phyloP scores from a whole-genome alignment of 2,329 filamentous ascomycete genomes.

The Mycosphaerella sp. region DNA sequence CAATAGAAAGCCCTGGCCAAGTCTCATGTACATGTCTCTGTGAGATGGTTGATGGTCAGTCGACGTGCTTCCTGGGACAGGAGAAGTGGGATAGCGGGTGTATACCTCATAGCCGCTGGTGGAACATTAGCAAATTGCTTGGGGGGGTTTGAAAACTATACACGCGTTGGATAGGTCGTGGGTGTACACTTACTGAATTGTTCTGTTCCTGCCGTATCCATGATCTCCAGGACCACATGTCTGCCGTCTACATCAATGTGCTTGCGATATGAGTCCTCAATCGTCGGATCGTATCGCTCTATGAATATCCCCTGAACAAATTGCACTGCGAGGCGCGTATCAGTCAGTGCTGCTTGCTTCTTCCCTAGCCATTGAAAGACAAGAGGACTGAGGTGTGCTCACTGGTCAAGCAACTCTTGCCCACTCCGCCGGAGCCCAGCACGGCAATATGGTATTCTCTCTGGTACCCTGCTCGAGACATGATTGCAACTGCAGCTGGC shows the following conservation, averaged over 20 bases:
- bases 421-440: slow-evolving; percentile 77
- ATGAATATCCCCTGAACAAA: slow-evolving; percentile 95
- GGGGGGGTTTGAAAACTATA: no score
- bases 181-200: slow-evolving; percentile 68
- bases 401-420: slow-evolving; percentile 90
- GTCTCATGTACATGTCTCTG: slow-evolving; percentile 84
- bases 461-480: slow-evolving; percentile 31
- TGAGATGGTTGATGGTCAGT: background rate
- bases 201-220: slow-evolving; percentile 86
- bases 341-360: slow-evolving; percentile 13
- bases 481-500: slow-evolving; percentile 12
- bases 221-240: slow-evolving; percentile 83
- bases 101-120: slow-evolving; percentile 25
- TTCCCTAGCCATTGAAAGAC: slow-evolving; percentile 2
- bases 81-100: background rate
- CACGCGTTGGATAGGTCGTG: background rate
- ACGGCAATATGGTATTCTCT: slow-evolving; percentile 75
- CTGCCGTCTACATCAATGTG: slow-evolving; percentile 72
- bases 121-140: slow-evolving; percentile 10
- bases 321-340: slow-evolving; percentile 54
- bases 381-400: slow-evolving; percentile 24
- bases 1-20: slow-evolving; percentile 82
- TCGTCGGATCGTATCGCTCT: slow-evolving; percentile 62
- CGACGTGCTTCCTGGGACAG: background rate
- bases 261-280: slow-evolving; percentile 57